Evolutionary conservation across 2,329 filamentous ascomycete genomes (phyloP).

Genomic region (Chaetomium olivaceum): DNA sequence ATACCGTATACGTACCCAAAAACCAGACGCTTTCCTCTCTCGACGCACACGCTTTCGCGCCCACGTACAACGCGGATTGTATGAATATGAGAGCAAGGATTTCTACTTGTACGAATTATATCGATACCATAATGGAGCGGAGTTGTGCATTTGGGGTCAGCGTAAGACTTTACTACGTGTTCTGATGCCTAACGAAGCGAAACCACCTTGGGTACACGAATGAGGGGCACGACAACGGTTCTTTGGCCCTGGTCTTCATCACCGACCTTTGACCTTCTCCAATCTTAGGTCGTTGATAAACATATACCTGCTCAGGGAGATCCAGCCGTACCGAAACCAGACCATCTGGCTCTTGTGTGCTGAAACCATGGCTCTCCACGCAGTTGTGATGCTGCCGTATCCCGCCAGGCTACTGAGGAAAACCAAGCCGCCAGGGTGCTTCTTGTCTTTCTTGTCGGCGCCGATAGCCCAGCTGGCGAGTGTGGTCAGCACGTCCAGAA

Average conservation of each 20-base stretch:
- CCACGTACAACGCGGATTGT: neutral
- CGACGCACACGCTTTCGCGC: neutral
- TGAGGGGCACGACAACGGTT: neutral
- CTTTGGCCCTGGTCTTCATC: conserved; percentile 1
- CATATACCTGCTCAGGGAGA: conserved; percentile 90
- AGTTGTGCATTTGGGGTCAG: neutral
- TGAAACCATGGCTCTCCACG: conserved; percentile 82
- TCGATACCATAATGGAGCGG: neutral
- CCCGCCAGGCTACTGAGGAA: conserved; percentile 64
- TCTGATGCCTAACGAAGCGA: neutral
- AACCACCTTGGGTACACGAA: neutral
- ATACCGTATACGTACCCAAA: too few species aligned
- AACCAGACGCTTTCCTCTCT: neutral
- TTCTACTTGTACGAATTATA: too few species aligned
- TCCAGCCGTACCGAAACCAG: conserved; percentile 98
- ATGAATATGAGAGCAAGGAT: neutral
- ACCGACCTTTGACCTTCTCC: conserved; percentile 41
- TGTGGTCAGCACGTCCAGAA: conserved; percentile 75
- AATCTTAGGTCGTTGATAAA: conserved; percentile 81
- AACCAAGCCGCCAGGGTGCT: conserved; percentile 51
- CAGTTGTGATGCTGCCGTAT: conserved; percentile 55
- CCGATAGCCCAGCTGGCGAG: conserved; percentile 57
- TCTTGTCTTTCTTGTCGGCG: conserved; percentile 39
- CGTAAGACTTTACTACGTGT: neutral
- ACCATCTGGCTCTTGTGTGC: conserved; percentile 96